A percentile compares a stretch with the other conserved stretches of the same genome.
phyloP scores from a whole-genome alignment of 192 early-diverging fungal genomes.

The Haplosporangium gracile region DNA sequence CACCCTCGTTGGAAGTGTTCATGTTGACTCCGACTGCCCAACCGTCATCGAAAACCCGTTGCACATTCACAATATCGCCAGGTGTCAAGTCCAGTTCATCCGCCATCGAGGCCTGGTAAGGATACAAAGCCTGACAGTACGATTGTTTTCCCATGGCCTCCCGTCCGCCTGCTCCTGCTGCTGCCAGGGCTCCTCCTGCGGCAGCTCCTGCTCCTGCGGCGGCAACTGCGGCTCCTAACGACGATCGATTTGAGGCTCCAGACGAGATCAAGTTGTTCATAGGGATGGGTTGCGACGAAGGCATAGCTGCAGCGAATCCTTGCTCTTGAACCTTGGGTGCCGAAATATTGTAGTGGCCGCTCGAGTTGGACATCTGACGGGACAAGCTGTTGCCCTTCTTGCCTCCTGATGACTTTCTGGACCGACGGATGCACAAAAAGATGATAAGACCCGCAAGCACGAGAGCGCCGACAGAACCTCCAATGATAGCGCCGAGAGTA shows the following conservation, averaged over 20 bases:
- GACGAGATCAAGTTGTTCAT: slow-evolving; percentile 38
- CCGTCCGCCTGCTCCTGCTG: slow-evolving; percentile 12
- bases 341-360: slow-evolving; percentile 46
- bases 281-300: slow-evolving; percentile 28
- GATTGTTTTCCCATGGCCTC: slow-evolving; percentile 35
- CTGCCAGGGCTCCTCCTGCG: slow-evolving; percentile 11
- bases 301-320: slow-evolving; percentile 17
- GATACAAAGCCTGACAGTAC: slow-evolving; percentile 56
- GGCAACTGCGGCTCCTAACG: background rate
- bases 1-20: slow-evolving; percentile 77
- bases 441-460: slow-evolving; percentile 2
- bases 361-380: slow-evolving; percentile 43
- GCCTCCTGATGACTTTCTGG: background rate
- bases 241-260: background rate
- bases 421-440: slow-evolving; percentile 27
- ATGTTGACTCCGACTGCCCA: slow-evolving; percentile 90
- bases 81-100: slow-evolving; percentile 83
- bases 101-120: slow-evolving; percentile 76
- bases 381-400: slow-evolving; percentile 14
- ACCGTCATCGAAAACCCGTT: slow-evolving; percentile 87
- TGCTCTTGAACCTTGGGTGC: slow-evolving; percentile 49
- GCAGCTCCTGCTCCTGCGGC: slow-evolving; percentile 5
- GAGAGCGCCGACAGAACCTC: slow-evolving; percentile 33
- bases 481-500: slow-evolving; percentile 27
- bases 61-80: slow-evolving; percentile 80